Conservation (phyloP, 176 grass and related monocot species). For the Calamus simplicifolius region DNA sequence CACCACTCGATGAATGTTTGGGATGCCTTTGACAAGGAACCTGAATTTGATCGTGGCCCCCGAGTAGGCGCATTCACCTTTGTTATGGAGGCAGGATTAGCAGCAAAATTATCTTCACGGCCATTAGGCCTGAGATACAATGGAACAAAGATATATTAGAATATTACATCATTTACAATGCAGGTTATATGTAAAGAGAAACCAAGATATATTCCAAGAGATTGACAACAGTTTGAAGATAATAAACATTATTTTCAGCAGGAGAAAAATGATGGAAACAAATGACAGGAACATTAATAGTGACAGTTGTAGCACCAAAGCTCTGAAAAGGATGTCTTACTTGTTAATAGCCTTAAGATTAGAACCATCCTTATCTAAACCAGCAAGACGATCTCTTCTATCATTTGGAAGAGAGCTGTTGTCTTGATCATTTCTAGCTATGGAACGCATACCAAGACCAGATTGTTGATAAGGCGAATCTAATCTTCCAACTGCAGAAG, state of each 20-base stretch:
- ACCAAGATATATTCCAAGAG: no score
- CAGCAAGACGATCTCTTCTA: constrained; percentile 55
- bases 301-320: not conserved
- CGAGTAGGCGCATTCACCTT: constrained; percentile 54
- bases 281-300: no score
- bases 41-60: constrained; percentile 67
- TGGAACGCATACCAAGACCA: constrained; percentile 42
- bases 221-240: no score
- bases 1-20: constrained; percentile 41
- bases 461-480: constrained; percentile 64
- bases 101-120: constrained; percentile 36
- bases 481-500: constrained; percentile 32
- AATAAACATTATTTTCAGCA: no score
- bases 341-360: constrained; percentile 58
- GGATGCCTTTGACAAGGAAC: constrained; percentile 62
- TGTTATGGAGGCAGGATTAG: constrained; percentile 37
- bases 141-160: not conserved
- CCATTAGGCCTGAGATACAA: constrained; percentile 46
- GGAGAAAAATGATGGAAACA: no score
- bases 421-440: constrained; percentile 60
- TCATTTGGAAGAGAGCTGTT: constrained; percentile 41
- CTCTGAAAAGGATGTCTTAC: constrained; percentile 40
- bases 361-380: constrained; percentile 39
- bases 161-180: not conserved
- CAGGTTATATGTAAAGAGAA: no score